phyloP scores from a whole-genome alignment of 2,329 filamentous ascomycete species.

The Botrytis elliptica region DNA sequence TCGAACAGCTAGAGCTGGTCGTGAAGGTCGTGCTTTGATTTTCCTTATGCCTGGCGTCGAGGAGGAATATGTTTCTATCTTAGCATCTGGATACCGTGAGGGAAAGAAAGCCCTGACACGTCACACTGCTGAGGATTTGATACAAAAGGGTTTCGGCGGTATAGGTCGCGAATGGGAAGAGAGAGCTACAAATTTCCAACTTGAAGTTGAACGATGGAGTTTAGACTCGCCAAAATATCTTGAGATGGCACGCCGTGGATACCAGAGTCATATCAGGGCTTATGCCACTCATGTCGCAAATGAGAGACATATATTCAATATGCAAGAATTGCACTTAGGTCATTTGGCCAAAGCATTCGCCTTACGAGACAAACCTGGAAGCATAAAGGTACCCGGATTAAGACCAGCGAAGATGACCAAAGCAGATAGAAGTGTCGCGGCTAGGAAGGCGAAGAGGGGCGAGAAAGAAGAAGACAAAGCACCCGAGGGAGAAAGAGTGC shows the following conservation, averaged over 20 bases:
- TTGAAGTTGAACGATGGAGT: conserved; percentile 65
- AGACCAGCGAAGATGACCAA: conserved; percentile 46
- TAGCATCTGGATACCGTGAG: conserved; percentile 43
- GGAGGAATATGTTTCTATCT: conserved; percentile 75
- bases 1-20: conserved; percentile 88
- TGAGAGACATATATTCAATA: conserved; percentile 86
- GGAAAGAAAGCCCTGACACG: conserved; percentile 65
- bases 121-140: conserved; percentile 62
- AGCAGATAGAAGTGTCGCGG: conserved; percentile 43
- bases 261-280: conserved; percentile 87
- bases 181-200: conserved; percentile 64
- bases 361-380: conserved; percentile 80
- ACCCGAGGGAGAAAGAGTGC: conserved; percentile 38
- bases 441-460: conserved; percentile 39
- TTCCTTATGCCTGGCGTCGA: conserved; percentile 90
- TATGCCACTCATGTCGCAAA: conserved; percentile 91
- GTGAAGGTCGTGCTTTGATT: conserved; percentile 79
- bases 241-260: conserved; percentile 80
- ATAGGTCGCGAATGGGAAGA: conserved; percentile 59
- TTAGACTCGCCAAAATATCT: conserved; percentile 65
- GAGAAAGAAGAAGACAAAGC: conserved; percentile 40
- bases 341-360: conserved; percentile 94
- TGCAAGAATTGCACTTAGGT: conserved; percentile 84
- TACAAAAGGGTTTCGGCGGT: conserved; percentile 62
- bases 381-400: conserved; percentile 60